phyloP scores from a whole-genome alignment of 2,329 filamentous ascomycete genomes.

The Rhytidhysteron rufulum region DNA sequence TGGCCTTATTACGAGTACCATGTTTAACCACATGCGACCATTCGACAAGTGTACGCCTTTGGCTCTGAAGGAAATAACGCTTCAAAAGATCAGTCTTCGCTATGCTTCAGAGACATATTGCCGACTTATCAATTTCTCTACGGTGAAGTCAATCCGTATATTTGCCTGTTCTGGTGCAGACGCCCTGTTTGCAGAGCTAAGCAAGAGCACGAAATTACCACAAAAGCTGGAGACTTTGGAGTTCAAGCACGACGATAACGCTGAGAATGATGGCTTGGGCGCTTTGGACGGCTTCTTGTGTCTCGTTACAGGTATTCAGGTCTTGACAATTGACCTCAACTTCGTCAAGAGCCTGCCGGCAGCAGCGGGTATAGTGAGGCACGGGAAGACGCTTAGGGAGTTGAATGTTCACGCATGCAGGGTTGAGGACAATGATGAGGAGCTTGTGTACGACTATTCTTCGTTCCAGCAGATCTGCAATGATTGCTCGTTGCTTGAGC shows the following conservation, averaged over 20 bases:
- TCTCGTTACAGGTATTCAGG: constrained; percentile 42
- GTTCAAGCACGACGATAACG: constrained; percentile 47
- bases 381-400: constrained; percentile 42
- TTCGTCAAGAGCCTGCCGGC: constrained; percentile 40
- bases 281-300: constrained; percentile 48
- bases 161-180: constrained; percentile 46
- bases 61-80: constrained; percentile 40
- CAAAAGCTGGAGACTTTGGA: constrained; percentile 43
- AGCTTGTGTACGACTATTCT: constrained; percentile 41
- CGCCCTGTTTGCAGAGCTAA: constrained; percentile 44
- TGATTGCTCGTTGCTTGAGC: constrained; percentile 40
- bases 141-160: constrained; percentile 40
- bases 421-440: constrained; percentile 36
- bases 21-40: constrained; percentile 46
- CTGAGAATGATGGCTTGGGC: constrained; percentile 43
- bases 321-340: constrained; percentile 43
- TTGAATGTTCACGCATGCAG: constrained; percentile 43
- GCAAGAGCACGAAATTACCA: constrained; percentile 43
- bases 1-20: constrained; percentile 43
- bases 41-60: constrained; percentile 46
- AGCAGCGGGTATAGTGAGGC: constrained; percentile 41
- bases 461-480: constrained; percentile 46
- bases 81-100: constrained; percentile 44
- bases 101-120: constrained; percentile 48
- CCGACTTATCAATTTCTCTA: constrained; percentile 44